Evolutionary conservation across 78 protist genomes (phyloP).

Genomic region (Dictyostelium capitatum): DNA sequence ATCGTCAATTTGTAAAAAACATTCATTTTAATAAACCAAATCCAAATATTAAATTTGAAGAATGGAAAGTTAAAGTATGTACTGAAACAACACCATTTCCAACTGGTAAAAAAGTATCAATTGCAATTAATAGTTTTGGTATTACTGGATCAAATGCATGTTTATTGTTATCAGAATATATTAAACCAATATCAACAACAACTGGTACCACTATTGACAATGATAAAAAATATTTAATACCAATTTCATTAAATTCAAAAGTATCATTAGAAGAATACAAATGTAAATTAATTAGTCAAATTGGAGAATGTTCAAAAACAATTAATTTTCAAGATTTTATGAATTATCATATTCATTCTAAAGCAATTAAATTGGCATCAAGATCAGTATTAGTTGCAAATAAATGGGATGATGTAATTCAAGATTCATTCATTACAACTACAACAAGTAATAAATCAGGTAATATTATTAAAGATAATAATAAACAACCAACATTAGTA

Average conservation of each 20-base stretch:
- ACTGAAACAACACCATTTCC: constrained; percentile 26
- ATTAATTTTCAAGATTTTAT: not conserved
- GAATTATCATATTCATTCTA: not conserved
- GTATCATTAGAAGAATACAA: not conserved
- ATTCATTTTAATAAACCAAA: constrained; percentile 64
- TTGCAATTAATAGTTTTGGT: constrained; percentile 82
- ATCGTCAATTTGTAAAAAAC: constrained; percentile 38
- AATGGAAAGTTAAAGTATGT: constrained; percentile 38
- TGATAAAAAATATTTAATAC: not conserved
- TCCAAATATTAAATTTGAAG: constrained; percentile 58
- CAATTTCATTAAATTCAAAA: not conserved
- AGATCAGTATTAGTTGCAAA: not conserved
- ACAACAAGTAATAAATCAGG: not conserved
- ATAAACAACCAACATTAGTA: not conserved
- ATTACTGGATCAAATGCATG: constrained; percentile 89
- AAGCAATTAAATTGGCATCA: not conserved
- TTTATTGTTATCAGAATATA: constrained; percentile 3
- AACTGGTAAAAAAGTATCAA: not conserved
- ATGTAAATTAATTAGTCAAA: not conserved
- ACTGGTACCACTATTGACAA: not conserved
- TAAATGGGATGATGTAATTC: not conserved
- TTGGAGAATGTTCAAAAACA: too few species aligned
- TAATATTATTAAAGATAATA: not conserved
- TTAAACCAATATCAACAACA: not conserved
- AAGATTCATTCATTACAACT: not conserved